phyloP scores from a whole-genome alignment of 768 basidiomycete species.

The Lentinus brumalis region DNA sequence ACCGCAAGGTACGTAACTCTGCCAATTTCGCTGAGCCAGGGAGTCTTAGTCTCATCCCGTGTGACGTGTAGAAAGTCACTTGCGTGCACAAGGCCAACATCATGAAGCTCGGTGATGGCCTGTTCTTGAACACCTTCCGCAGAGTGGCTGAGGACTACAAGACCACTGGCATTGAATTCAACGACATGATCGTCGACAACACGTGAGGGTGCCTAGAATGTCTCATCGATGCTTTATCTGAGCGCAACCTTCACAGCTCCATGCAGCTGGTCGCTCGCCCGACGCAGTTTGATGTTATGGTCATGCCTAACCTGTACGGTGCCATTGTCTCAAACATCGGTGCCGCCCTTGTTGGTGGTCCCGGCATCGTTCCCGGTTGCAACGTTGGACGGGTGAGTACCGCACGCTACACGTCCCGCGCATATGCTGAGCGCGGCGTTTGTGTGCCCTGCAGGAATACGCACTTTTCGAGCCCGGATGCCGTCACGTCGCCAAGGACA shows the following conservation, averaged over 20 bases:
- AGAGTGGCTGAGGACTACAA: slow-evolving; percentile 96
- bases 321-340: slow-evolving; percentile 99
- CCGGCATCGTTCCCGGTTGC: slow-evolving; percentile 96
- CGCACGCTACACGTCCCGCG: neutral
- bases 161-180: slow-evolving; percentile 85
- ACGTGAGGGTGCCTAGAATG: slow-evolving; percentile 54
- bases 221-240: neutral
- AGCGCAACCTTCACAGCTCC: slow-evolving; percentile 51
- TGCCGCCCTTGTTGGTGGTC: slow-evolving; percentile 97
- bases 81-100: slow-evolving; percentile 99
- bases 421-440: slow-evolving; percentile 9
- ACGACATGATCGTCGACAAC: slow-evolving; percentile 99
- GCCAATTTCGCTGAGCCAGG: neutral
- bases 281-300: slow-evolving; percentile 98
- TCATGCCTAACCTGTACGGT: slow-evolving; percentile 97
- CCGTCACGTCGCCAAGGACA: slow-evolving; percentile 91
- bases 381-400: slow-evolving; percentile 86
- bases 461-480: slow-evolving; percentile 99
- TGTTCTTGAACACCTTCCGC: slow-evolving; percentile 98
- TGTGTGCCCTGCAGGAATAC: slow-evolving; percentile 64
- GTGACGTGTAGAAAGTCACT: slow-evolving; percentile 84
- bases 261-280: slow-evolving; percentile 99
- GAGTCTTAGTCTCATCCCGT: neutral
- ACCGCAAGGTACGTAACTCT: slow-evolving; percentile 72
- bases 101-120: slow-evolving; percentile 99